A percentile compares a stretch with the other conserved stretches of the same genome.
These are phyloP conservation scores for Kwoniella bestiolae DNA, from an alignment of 768 basidiomycete species.

Conservation along the genomic window DNA sequence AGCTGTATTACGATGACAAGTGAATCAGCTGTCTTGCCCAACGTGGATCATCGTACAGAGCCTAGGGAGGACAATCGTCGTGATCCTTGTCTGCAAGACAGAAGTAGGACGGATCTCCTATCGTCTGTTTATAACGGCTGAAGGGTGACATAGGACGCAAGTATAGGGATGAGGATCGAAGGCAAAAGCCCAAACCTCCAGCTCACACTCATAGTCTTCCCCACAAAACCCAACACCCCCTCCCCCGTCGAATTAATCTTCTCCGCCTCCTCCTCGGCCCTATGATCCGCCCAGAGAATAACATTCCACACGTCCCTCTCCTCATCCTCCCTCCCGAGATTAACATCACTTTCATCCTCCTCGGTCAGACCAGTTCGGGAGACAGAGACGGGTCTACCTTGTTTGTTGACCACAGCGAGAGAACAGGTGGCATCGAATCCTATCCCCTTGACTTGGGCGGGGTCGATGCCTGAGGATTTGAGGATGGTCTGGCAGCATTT, in stretches of 20 bases:
- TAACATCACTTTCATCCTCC: conserved; percentile 32
- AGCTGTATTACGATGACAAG: conserved; percentile 62
- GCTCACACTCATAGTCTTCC: conserved; percentile 85
- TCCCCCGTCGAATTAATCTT: conserved; percentile 84
- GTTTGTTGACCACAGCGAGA: conserved; percentile 76
- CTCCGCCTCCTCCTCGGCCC: conserved; percentile 88
- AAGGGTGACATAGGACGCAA: too few relatives aligned
- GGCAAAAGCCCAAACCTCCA: not conserved
- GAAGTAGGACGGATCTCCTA: too few relatives aligned
- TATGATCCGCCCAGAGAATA: conserved; percentile 95
- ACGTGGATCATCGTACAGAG: conserved; percentile 10
- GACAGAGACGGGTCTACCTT: conserved; percentile 73
- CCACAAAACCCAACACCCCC: conserved; percentile 88
- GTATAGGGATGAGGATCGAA: not conserved
- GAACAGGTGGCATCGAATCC: conserved; percentile 98
- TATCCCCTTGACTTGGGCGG: conserved; percentile 75
- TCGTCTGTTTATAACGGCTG: too few relatives aligned
- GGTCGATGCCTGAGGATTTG: conserved; percentile 61
- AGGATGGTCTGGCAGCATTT: conserved; percentile 66
- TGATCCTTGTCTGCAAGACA: too few relatives aligned
- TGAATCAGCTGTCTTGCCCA: not conserved
- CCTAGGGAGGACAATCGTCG: too few relatives aligned
- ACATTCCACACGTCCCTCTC: conserved; percentile 69
- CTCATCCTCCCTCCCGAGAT: conserved; percentile 59
- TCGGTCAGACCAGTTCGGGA: conserved; percentile 58